Percentiles rank a stretch among this genome's conserved stretches.
Conservation (phyloP, 305 asterid genomes). For the Nicotiana rustica region DNA sequence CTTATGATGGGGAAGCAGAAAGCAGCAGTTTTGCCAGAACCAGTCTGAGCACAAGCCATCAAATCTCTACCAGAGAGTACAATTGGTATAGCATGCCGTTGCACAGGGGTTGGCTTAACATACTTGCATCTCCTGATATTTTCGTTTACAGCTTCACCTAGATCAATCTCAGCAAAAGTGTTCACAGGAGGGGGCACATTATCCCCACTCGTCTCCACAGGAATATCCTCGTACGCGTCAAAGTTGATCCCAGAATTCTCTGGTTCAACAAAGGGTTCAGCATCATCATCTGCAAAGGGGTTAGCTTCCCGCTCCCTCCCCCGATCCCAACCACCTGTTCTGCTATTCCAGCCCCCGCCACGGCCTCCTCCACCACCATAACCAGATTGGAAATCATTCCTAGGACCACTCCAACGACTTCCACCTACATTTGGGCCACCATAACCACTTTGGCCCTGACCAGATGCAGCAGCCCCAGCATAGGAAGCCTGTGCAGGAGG, state of each 20-base stretch:
- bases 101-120: slow-evolving; percentile 47
- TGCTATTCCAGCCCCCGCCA: slow-evolving; percentile 40
- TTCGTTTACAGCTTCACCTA: slow-evolving; percentile 43
- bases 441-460: slow-evolving; percentile 22
- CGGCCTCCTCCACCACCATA: slow-evolving; percentile 43
- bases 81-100: slow-evolving; percentile 42
- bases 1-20: slow-evolving; percentile 45
- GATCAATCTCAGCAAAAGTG: slow-evolving; percentile 45
- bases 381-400: slow-evolving; percentile 39
- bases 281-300: slow-evolving; percentile 38
- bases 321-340: slow-evolving; percentile 41
- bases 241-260: slow-evolving; percentile 45
- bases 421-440: slow-evolving; percentile 43
- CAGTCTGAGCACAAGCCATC: slow-evolving; percentile 49
- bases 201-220: slow-evolving; percentile 47
- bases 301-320: slow-evolving; percentile 40
- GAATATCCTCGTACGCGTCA: slow-evolving; percentile 46
- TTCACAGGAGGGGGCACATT: slow-evolving; percentile 48
- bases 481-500: slow-evolving; percentile 34
- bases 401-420: slow-evolving; percentile 34
- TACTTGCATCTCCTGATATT: slow-evolving; percentile 45
- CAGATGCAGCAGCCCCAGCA: slow-evolving; percentile 24
- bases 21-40: slow-evolving; percentile 47
- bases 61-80: slow-evolving; percentile 39
- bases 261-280: slow-evolving; percentile 34